A percentile compares a stretch with the other conserved stretches of the same genome.
phyloP scores from a whole-genome alignment of 768 basidiomycete species.

The Tephrocybe sp. region DNA sequence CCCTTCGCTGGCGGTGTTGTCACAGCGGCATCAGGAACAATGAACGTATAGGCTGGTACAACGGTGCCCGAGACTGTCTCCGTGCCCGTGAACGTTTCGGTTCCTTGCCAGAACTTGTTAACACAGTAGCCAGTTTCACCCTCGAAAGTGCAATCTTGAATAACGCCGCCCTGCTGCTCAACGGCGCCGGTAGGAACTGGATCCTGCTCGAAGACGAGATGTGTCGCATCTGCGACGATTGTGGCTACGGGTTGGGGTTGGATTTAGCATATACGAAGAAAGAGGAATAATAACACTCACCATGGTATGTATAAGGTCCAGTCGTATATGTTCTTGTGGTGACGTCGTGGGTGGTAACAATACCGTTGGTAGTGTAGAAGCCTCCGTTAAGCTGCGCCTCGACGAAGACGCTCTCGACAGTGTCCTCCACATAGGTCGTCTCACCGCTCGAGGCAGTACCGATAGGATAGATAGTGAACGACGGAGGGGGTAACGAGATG shows the following conservation, averaged over 20 bases:
- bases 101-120: neutral
- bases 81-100: neutral
- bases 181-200: neutral
- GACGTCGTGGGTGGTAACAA: neutral
- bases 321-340: neutral
- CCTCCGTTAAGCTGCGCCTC: neutral
- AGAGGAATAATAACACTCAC: neutral
- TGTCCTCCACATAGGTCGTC: slow-evolving; percentile 1
- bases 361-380: slow-evolving; percentile 3
- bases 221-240: neutral
- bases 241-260: neutral
- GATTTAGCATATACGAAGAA: neutral
- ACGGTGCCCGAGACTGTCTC: neutral
- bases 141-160: neutral
- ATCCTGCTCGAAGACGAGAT: neutral
- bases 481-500: neutral
- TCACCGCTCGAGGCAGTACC: neutral
- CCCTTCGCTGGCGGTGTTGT: neutral
- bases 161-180: neutral
- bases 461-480: neutral
- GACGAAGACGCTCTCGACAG: neutral
- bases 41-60: neutral
- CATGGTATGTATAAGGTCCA: neutral
- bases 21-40: neutral
- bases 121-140: neutral